Percentiles rank a stretch among this genome's conserved stretches.
phyloP scores from a whole-genome alignment of 2,329 filamentous ascomycete genomes.

The Domatiomyces globalis region DNA sequence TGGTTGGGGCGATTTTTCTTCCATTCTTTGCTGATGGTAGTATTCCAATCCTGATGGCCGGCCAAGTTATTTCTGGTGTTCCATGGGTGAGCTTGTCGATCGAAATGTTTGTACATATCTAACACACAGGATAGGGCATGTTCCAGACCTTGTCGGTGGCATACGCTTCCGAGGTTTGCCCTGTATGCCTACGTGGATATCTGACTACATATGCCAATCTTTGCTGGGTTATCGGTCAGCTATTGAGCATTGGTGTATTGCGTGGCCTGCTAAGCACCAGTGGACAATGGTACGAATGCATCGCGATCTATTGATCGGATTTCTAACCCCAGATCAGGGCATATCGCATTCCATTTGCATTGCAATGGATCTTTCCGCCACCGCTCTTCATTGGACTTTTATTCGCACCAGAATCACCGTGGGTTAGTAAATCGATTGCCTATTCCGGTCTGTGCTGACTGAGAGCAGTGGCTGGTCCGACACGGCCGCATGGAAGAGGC shows the following conservation, averaged over 20 bases:
- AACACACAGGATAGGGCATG: conserved; percentile 15
- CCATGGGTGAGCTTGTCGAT: conserved; percentile 15
- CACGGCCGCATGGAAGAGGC: conserved; percentile 35
- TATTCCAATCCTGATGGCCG: conserved; percentile 24
- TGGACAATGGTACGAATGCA: conserved; percentile 19
- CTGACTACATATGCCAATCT: conserved; percentile 27
- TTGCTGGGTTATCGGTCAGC: conserved; percentile 30
- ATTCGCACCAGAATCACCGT: conserved; percentile 35
- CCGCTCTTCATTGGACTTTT: conserved; percentile 15
- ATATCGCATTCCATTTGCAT: conserved; percentile 27
- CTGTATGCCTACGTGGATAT: conserved; percentile 23
- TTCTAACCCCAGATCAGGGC: neutral
- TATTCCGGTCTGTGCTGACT: neutral
- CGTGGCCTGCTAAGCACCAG: conserved; percentile 19
- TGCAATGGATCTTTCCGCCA: conserved; percentile 22
- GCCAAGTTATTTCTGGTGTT: conserved; percentile 28
- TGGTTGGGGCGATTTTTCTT: conserved; percentile 24
- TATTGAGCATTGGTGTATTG: conserved; percentile 25
- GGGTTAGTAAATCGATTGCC: conserved; percentile 16
- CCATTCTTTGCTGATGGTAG: conserved; percentile 27
- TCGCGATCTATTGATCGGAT: neutral
- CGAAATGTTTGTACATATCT: neutral
- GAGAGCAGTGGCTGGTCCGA: conserved; percentile 31
- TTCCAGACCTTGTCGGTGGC: conserved; percentile 25
- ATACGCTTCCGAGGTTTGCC: conserved; percentile 28